Percentiles rank a stretch among this genome's conserved stretches.
phyloP scores from a whole-genome alignment of 1,284 basidiomycete genomes.

The Sanghuangporus weigelae region DNA sequence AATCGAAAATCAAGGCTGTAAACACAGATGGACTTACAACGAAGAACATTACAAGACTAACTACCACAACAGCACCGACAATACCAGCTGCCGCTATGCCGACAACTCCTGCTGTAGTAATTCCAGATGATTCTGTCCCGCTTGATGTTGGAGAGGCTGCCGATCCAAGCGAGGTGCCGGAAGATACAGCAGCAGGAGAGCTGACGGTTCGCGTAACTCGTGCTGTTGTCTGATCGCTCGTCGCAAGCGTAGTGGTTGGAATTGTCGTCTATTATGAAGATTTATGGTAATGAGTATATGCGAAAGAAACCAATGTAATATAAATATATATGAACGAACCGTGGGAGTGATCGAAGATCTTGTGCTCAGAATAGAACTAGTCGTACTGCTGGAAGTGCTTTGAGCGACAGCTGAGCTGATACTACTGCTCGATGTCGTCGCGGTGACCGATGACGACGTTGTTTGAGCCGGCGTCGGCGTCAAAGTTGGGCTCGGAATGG shows the following conservation, averaged over 20 bases:
- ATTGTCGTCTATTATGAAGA: background rate
- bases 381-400: background rate
- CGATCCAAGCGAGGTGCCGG: constrained; percentile 21
- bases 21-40: constrained; percentile 35
- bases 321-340: background rate
- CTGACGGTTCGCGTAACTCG: background rate
- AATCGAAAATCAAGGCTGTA: constrained; percentile 3
- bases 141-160: constrained; percentile 15
- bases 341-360: background rate
- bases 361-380: background rate
- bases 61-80: constrained; percentile 42
- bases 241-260: background rate
- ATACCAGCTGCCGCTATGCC: constrained; percentile 51
- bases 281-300: background rate
- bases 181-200: constrained; percentile 12
- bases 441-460: background rate
- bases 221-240: background rate
- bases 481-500: background rate
- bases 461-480: background rate
- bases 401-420: background rate
- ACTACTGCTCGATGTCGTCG: background rate
- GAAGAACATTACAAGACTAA: constrained; percentile 47
- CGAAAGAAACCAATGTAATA: background rate
- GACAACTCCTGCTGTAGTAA: constrained; percentile 38
- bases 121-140: constrained; percentile 22